Evolutionary conservation across 805 yeast species (phyloP), one percentile per base, ranked within the genome.

Genomic region (Brettanomyces nanus): DNA sequence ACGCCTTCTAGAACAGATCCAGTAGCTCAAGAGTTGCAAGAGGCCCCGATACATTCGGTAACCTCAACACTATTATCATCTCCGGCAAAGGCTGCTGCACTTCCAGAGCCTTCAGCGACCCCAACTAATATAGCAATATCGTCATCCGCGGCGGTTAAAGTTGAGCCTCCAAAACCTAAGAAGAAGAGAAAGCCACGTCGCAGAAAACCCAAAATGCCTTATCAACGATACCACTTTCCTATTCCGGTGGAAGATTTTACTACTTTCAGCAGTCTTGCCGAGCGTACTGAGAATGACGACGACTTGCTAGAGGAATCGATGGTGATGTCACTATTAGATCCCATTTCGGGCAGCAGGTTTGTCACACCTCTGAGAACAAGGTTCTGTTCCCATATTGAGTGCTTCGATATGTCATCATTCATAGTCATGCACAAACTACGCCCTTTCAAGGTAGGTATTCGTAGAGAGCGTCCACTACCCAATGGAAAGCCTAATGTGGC

Each of bases 351-450:
- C n/a, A 41, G 39, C 10, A 36, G 52, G 28, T 31, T 59, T 39
- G 41, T 37, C 4, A 56, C 54, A 3, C 65, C 65, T 1, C 37
- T 59, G n/a, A 41, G 60, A 31, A 47, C 59, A 2, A 42, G 51
- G 27, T 56, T 39, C 33, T 61, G 65, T 41, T 54, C 64, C 2
- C 65, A 61, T 42, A 35, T 58, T 11, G 63, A 58, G 35, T 61
- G 64, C 37, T 61, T 61, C 36, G 65, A 61, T 39, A 40, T 59
- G 37, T 44, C 44, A 4, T 48, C 58, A 4, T 61, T 61, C 39
- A 33, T 54, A 30, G 48, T 45, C 18, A 42, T 61, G 46, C 49
- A 61, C 40, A 40, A 47, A 17, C 37, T 61, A 22, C 41, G 36
- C 15, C 58, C 61, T 9, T 58, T 58, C 30, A 45, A 36, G 29